phyloP scores from a whole-genome alignment of 2,329 filamentous ascomycete genomes.

The Colletotrichum sublineola region DNA sequence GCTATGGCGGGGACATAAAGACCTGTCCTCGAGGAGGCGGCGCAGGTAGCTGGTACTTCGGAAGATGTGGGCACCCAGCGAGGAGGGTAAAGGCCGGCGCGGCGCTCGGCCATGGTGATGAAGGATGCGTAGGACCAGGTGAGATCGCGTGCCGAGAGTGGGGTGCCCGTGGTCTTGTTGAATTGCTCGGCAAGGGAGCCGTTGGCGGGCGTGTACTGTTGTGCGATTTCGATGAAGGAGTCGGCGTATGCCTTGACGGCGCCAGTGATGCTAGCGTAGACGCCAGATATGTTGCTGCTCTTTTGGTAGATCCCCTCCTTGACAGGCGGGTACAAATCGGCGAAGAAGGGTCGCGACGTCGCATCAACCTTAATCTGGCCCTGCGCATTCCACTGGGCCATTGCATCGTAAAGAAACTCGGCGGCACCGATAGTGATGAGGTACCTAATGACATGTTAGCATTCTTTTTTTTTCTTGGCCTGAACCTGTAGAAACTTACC shows the following conservation, averaged over 20 bases:
- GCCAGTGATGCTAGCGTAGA: constrained; percentile 58
- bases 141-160: constrained; percentile 61
- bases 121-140: constrained; percentile 68
- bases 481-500: constrained; percentile 49
- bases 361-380: constrained; percentile 62
- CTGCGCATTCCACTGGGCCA: constrained; percentile 65
- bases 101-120: constrained; percentile 59
- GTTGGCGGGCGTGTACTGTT: constrained; percentile 61
- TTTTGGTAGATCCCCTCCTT: constrained; percentile 60
- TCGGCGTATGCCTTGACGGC: constrained; percentile 68
- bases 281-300: constrained; percentile 48
- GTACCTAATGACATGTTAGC: constrained; percentile 48
- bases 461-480: not conserved
- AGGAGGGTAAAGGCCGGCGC: constrained; percentile 51
- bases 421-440: constrained; percentile 68
- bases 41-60: constrained; percentile 48
- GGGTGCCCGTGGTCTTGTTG: constrained; percentile 53
- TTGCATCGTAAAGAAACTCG: constrained; percentile 69
- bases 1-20: constrained; percentile 52
- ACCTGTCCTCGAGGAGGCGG: constrained; percentile 45
- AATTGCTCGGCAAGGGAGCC: constrained; percentile 65
- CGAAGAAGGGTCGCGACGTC: constrained; percentile 68
- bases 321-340: constrained; percentile 62
- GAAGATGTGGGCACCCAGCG: constrained; percentile 47
- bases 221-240: constrained; percentile 62